Percentiles rank a stretch among this genome's conserved stretches.
Evolutionary conservation across 2,329 filamentous ascomycete genomes (phyloP).

Genomic region (Penicillium sp.): DNA sequence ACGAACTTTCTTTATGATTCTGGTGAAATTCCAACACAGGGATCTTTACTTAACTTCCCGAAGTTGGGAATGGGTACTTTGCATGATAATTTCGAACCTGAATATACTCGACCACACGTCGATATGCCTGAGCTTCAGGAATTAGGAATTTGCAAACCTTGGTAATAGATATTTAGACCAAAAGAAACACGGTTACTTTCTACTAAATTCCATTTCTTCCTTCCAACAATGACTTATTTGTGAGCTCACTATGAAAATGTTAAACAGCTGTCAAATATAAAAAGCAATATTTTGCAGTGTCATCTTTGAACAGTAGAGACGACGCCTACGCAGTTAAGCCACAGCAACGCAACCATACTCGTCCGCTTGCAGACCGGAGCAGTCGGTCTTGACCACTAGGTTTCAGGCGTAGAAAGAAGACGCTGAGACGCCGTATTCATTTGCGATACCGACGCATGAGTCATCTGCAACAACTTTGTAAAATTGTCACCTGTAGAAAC

Average conservation of each 20-base stretch:
- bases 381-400: constrained; percentile 10
- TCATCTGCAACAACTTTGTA: constrained; percentile 1
- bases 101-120: constrained; percentile 9
- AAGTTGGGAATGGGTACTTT: constrained; percentile 3
- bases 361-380: constrained; percentile 1
- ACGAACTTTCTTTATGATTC: constrained; percentile 7
- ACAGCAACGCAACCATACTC: constrained; percentile 14
- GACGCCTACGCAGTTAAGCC: neutral
- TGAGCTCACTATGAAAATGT: no score
- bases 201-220: no score
- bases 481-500: constrained; percentile 1
- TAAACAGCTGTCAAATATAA: no score
- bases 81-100: constrained; percentile 6
- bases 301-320: no score
- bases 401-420: constrained; percentile 14
- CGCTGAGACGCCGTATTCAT: neutral
- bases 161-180: neutral
- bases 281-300: no score
- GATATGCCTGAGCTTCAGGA: constrained; percentile 1
- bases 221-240: no score
- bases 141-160: constrained; percentile 1
- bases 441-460: constrained; percentile 1
- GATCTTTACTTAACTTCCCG: neutral
- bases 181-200: no score
- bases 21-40: constrained; percentile 1